Conservation (phyloP, 2,329 filamentous ascomycete genomes). For the Colletotrichum karsti region DNA sequence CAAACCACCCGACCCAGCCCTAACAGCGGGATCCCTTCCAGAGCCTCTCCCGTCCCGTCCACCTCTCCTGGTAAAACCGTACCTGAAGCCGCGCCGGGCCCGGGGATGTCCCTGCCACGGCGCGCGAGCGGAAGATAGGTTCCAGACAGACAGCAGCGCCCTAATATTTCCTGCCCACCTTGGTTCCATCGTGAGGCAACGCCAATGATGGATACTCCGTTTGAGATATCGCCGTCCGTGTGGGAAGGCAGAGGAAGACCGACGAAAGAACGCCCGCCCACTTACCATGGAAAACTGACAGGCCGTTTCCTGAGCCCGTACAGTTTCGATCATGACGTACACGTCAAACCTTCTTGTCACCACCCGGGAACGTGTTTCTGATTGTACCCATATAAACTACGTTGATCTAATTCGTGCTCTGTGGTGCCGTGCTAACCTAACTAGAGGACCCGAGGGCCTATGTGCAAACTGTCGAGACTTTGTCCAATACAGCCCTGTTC, state of each 20-base stretch:
- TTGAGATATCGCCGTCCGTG: neutral
- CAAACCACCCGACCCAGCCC: neutral
- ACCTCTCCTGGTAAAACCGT: neutral
- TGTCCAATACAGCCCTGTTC: neutral
- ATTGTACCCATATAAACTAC: neutral
- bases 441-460: neutral
- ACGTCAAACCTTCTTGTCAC: neutral
- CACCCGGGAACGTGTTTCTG: neutral
- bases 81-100: neutral
- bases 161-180: too few species aligned
- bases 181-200: neutral
- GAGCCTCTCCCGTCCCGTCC: neutral
- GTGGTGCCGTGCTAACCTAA: neutral
- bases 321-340: constrained; percentile 8
- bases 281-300: neutral
- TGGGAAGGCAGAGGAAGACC: neutral
- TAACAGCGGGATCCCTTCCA: constrained; percentile 15
- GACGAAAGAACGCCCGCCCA: neutral
- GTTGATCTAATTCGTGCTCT: constrained; percentile 1
- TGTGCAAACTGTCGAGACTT: constrained; percentile 3
- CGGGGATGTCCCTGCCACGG: neutral
- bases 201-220: neutral
- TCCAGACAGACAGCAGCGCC: too few species aligned
- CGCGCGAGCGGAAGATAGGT: too few species aligned
- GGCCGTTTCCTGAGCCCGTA: neutral